A percentile compares a stretch with the other conserved stretches of the same genome.
These are phyloP conservation scores for Epithemia pelagica DNA, from an alignment of 108 stramenopile genomes.

Conservation along the genomic window DNA sequence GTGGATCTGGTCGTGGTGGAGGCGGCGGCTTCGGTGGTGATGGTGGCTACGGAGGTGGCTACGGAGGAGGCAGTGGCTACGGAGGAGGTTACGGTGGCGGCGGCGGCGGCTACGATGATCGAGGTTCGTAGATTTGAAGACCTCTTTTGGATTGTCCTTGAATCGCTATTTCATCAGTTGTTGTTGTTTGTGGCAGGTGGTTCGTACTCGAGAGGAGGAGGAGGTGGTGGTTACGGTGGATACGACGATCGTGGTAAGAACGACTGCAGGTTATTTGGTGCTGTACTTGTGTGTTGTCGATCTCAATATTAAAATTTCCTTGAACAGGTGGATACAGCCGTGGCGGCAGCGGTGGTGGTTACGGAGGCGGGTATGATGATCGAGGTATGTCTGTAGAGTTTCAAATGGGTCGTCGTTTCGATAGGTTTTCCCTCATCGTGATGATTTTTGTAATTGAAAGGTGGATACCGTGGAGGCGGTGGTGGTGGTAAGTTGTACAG, in stretches of 20 bases:
- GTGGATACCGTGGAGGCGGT: slow-evolving; percentile 22
- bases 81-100: slow-evolving; percentile 19
- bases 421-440: too few relatives aligned
- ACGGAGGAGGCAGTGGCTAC: slow-evolving; percentile 29
- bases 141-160: too few relatives aligned
- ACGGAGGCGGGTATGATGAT: slow-evolving; percentile 18
- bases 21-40: slow-evolving; percentile 24
- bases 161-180: not conserved
- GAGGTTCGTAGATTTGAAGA: not conserved
- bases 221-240: slow-evolving; percentile 40
- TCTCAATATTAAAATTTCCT: not conserved
- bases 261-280: not conserved
- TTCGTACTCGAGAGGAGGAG: slow-evolving; percentile 23
- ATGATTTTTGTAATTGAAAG: too few relatives aligned
- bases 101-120: slow-evolving; percentile 19
- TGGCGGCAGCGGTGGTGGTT: slow-evolving; percentile 33
- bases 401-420: not conserved
- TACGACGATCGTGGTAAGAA: slow-evolving; percentile 16
- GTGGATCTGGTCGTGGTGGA: slow-evolving; percentile 21
- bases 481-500: slow-evolving; percentile 6
- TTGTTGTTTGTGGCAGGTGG: slow-evolving; percentile 5
- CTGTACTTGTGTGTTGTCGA: too few relatives aligned
- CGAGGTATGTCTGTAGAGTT: slow-evolving; percentile 5
- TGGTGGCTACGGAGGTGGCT: slow-evolving; percentile 19
- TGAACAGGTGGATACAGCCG: slow-evolving; percentile 22